Conservation (phyloP, 2,329 filamentous ascomycete genomes). For the Aspergillus melleus region DNA sequence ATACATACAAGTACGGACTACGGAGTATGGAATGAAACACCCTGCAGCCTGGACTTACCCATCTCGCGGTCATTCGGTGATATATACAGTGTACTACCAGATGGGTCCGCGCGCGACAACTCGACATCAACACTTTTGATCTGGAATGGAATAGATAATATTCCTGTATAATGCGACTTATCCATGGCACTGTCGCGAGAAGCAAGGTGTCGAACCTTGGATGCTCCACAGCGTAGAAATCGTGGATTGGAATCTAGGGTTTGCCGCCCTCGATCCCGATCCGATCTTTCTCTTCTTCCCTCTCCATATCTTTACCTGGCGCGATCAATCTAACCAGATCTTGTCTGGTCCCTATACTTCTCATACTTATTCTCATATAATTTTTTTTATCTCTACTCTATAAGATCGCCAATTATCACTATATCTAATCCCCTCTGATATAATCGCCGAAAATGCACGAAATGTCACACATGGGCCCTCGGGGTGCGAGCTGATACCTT, state of each 20-base stretch:
- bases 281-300: constrained; percentile 3
- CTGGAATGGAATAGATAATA: background rate
- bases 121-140: background rate
- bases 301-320: background rate
- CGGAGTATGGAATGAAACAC: background rate
- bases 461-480: constrained; percentile 44
- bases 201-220: background rate
- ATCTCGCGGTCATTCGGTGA: too few relatives aligned
- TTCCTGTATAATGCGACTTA: background rate
- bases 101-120: too few relatives aligned
- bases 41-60: too few relatives aligned
- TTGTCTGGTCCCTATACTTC: background rate
- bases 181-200: background rate
- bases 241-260: constrained; percentile 8
- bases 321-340: background rate
- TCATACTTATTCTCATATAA: too few relatives aligned
- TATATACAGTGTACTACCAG: too few relatives aligned
- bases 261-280: constrained; percentile 11
- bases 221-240: constrained; percentile 1
- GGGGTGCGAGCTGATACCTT: constrained; percentile 30
- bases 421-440: background rate
- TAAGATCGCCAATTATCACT: background rate
- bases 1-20: background rate
- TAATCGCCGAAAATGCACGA: constrained; percentile 36
- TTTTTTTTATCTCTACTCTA: background rate